Base-by-base conservation (phyloP, 106 monocot species). In the Amphibolis antarctica region DNA sequence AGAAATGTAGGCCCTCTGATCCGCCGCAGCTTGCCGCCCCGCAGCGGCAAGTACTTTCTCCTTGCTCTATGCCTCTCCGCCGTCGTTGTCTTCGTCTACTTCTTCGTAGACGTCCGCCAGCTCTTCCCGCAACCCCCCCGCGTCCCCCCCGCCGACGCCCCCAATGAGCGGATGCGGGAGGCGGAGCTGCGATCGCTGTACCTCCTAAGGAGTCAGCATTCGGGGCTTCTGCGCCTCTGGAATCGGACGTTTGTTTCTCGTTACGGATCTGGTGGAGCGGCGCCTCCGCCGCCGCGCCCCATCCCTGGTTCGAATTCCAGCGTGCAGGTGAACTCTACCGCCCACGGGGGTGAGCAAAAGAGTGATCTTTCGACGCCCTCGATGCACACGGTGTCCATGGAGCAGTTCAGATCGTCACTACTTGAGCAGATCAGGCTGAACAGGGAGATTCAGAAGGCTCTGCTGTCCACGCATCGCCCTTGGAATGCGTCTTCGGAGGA, bases 381-480 rank as follows among this genome's bases (percentile, higher is more conserved):
- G 14, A 22, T 17, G 10, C 48, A 15, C 0, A 19, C 66, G 19
- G 49, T 52, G 13, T 44, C 77, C 50, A 13, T 62, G 5, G 77
- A 72, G 28, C 81, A 81, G 51, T 65, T 98, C 62, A 75, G 71
- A 66, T 87, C 78, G 1, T 71, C 74, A 1, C 25, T 98, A 72
- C 66, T 79, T 21, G 64, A 83, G 44, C 88, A 83, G 75, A 86
- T 93, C 78, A 86, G 74, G 69, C 55, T 86, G 48, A 98, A 87
- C 51, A 64, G 49, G 44, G 78, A 85, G 84, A 87, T 87, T 55
- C 82, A 82, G 69, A 65, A 84, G 9, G 66, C 80, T 25, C 69
- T 98, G n/a, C 82, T 98, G 12, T 86, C 86, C 9, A 15, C 84
- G 12, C 86, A 90, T 53, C 60, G 68, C 10, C 46, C 44, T 14